These are phyloP conservation scores for Pseudogymnoascus destructans DNA, from an alignment of 2,329 filamentous ascomycete genomes.

Conservation along the genomic window DNA sequence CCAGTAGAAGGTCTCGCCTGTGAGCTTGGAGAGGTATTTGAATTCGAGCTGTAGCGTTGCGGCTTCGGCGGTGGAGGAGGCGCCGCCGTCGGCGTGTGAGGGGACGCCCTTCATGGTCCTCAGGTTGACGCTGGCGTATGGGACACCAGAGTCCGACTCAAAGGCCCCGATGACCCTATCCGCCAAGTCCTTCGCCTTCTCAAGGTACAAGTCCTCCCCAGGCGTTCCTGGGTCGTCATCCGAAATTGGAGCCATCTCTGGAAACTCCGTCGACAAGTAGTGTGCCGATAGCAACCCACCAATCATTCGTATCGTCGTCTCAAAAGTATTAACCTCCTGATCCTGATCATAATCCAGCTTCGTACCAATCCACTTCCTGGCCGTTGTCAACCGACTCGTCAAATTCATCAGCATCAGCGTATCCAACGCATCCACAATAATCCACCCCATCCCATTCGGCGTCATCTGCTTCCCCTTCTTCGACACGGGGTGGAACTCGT, in stretches of 20 bases:
- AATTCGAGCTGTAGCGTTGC: constrained; percentile 89
- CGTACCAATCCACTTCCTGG: constrained; percentile 76
- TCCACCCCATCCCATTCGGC: constrained; percentile 84
- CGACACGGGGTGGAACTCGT: constrained; percentile 74
- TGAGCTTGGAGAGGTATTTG: constrained; percentile 92
- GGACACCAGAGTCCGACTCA: constrained; percentile 73
- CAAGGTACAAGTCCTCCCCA: constrained; percentile 85
- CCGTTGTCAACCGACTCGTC: constrained; percentile 70
- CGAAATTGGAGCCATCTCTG: constrained; percentile 59
- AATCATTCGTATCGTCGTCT: constrained; percentile 95
- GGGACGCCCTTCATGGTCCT: constrained; percentile 61
- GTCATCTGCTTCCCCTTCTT: constrained; percentile 77
- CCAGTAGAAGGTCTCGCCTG: constrained; percentile 88
- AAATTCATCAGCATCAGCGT: constrained; percentile 98
- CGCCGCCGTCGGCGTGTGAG: constrained; percentile 74
- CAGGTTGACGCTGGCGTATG: constrained; percentile 82
- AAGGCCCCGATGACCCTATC: constrained; percentile 80
- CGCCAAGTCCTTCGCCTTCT: constrained; percentile 88
- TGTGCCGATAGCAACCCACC: constrained; percentile 87
- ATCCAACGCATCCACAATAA: constrained; percentile 90
- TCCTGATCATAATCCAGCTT: constrained; percentile 78
- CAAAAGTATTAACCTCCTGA: constrained; percentile 93
- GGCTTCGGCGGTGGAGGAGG: constrained; percentile 87
- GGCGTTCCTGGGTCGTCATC: constrained; percentile 59
- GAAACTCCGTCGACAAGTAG: constrained; percentile 77